Evolutionary conservation across 495 filamentous ascomycete genomes (phyloP).

Genomic region (Penicillium silybi): DNA sequence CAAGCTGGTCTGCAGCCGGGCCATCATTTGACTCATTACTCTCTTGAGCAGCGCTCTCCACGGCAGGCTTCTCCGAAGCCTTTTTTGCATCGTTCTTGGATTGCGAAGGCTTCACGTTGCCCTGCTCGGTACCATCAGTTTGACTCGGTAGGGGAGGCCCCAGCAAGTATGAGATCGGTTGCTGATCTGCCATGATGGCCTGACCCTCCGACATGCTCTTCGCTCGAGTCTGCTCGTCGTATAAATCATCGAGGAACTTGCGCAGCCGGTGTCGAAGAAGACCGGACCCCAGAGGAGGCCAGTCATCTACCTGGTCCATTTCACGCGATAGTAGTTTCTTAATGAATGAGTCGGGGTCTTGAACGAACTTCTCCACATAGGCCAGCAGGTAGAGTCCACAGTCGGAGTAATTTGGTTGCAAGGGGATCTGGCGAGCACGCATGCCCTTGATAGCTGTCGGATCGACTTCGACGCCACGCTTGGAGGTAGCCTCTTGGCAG

Average conservation of each 20-base stretch:
- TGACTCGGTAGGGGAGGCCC: constrained; percentile 8
- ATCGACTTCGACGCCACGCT: constrained; percentile 58
- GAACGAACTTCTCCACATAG: constrained; percentile 77
- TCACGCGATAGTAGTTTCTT: constrained; percentile 47
- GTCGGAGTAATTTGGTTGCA: constrained; percentile 81
- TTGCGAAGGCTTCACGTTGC: not conserved
- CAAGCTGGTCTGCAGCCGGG: constrained; percentile 1
- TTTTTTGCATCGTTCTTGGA: not conserved
- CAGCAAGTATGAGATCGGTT: constrained; percentile 36
- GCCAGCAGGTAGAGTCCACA: constrained; percentile 83
- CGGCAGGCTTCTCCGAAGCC: not conserved
- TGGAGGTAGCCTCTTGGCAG: constrained; percentile 63
- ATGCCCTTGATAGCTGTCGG: constrained; percentile 53
- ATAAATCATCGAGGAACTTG: constrained; percentile 46
- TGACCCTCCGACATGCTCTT: constrained; percentile 8
- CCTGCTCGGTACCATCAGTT: not conserved
- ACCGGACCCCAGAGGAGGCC: constrained; percentile 50
- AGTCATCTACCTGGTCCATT: constrained; percentile 46
- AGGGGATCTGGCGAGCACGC: constrained; percentile 66
- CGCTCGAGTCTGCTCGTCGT: constrained; percentile 42
- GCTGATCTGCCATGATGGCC: constrained; percentile 27
- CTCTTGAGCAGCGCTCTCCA: not conserved
- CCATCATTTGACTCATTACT: not conserved
- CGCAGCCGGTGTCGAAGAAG: constrained; percentile 52
- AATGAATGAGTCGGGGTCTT: constrained; percentile 62